Percentiles rank a stretch among this genome's conserved stretches.
phyloP scores from a whole-genome alignment of 768 basidiomycete genomes.

The Dentipellis sp. region DNA sequence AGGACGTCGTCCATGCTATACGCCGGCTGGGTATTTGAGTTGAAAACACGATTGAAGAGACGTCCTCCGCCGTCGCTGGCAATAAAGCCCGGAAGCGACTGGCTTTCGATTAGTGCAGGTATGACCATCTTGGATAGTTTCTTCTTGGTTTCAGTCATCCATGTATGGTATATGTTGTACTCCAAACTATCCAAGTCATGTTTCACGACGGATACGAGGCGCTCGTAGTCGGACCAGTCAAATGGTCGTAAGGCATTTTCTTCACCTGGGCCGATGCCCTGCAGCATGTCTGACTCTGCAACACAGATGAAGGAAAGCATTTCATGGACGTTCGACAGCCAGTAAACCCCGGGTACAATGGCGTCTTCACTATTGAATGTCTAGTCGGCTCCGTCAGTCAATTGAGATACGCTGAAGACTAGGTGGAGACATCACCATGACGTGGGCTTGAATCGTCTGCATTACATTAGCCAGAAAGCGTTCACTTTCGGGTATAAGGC shows the following conservation, averaged over 20 bases:
- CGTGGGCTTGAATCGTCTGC: conserved; percentile 95
- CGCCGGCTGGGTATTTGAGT: conserved; percentile 80
- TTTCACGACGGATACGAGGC: conserved; percentile 94
- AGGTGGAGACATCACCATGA: conserved; percentile 68
- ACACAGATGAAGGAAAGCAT: conserved; percentile 98
- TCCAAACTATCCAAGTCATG: conserved; percentile 97
- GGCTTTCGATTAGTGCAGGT: conserved; percentile 96
- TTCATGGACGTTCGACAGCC: conserved; percentile 99
- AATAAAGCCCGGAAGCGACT: conserved; percentile 95
- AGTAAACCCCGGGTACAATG: conserved; percentile 94
- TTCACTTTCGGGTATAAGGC: conserved; percentile 93
- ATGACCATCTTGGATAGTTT: conserved; percentile 95
- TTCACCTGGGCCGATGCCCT: conserved; percentile 95
- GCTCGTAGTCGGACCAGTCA: conserved; percentile 96
- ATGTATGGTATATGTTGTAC: conserved; percentile 99
- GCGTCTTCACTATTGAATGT: conserved; percentile 91
- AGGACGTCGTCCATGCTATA: conserved; percentile 98
- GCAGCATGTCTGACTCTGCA: conserved; percentile 97
- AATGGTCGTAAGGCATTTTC: conserved; percentile 87
- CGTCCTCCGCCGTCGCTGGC: conserved; percentile 90
- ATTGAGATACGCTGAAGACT: conserved; percentile 2
- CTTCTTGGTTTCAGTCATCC: conserved; percentile 99
- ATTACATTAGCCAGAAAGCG: conserved; percentile 97
- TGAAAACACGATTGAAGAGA: conserved; percentile 87
- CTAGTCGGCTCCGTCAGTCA: conserved; percentile 27